Conservation (phyloP, 1,284 basidiomycete species). For the Xerocomus amazonicus region DNA sequence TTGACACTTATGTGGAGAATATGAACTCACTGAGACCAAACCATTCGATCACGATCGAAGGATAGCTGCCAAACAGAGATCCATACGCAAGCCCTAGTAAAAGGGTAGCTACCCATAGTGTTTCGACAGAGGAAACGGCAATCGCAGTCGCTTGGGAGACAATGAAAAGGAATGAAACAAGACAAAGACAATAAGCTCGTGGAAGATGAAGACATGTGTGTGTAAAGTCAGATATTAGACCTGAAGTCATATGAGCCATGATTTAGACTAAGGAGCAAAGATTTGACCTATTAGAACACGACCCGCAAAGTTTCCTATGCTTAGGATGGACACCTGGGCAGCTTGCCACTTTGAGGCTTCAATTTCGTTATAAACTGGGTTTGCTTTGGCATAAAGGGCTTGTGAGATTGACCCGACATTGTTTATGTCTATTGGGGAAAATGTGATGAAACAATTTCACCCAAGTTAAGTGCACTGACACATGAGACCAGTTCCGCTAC, state of each 20-base stretch:
- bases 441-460: neutral
- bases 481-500: conserved; percentile 87
- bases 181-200: conserved; percentile 66
- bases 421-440: conserved; percentile 68
- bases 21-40: conserved; percentile 68
- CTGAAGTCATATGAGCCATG: conserved; percentile 31
- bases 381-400: conserved; percentile 71
- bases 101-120: conserved; percentile 75
- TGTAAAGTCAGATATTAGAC: conserved; percentile 70
- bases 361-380: conserved; percentile 61
- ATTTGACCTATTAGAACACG: conserved; percentile 69
- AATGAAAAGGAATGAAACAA: conserved; percentile 67
- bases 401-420: conserved; percentile 90
- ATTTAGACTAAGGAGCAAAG: neutral
- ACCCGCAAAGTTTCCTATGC: conserved; percentile 80
- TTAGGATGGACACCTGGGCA: conserved; percentile 81
- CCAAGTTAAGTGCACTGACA: conserved; percentile 46
- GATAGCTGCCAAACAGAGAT: conserved; percentile 74
- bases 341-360: conserved; percentile 78
- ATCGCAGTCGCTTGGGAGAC: conserved; percentile 64
- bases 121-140: conserved; percentile 55
- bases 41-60: conserved; percentile 81
- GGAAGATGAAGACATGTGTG: conserved; percentile 60
- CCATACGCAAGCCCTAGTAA: conserved; percentile 76
- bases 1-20: neutral